phyloP scores from a whole-genome alignment of 2,329 filamentous ascomycete genomes.

The Cercospora sp. region DNA sequence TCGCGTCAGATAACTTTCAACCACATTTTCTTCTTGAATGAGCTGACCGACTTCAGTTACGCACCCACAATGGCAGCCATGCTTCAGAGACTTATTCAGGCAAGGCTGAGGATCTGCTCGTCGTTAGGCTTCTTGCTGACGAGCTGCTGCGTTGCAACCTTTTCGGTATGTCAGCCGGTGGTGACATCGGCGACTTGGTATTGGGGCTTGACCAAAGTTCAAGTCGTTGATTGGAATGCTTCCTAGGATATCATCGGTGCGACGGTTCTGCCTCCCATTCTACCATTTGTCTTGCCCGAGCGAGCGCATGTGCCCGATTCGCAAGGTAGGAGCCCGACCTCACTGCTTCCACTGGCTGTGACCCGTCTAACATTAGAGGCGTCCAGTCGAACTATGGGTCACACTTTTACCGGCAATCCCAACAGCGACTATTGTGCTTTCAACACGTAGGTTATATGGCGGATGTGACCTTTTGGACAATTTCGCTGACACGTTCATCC shows the following conservation, averaged over 20 bases:
- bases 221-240: too few species aligned
- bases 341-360: neutral
- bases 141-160: too few species aligned
- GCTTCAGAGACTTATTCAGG: too few species aligned
- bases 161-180: too few species aligned
- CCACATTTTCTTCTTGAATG: too few species aligned
- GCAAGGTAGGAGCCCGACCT: neutral
- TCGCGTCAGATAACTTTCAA: too few species aligned
- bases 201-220: too few species aligned
- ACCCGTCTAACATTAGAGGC: neutral
- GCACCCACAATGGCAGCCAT: too few species aligned
- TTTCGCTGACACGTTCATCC: neutral
- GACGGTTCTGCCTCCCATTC: neutral
- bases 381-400: neutral
- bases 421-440: neutral
- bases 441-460: neutral
- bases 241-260: neutral
- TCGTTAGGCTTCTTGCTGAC: too few species aligned
- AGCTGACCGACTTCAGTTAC: too few species aligned
- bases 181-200: too few species aligned
- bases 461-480: neutral
- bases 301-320: neutral
- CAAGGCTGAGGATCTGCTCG: too few species aligned
- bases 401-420: neutral
- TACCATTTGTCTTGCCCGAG: neutral